phyloP scores from a whole-genome alignment of 257 asterid species.

The Solanum chiquidenum region DNA sequence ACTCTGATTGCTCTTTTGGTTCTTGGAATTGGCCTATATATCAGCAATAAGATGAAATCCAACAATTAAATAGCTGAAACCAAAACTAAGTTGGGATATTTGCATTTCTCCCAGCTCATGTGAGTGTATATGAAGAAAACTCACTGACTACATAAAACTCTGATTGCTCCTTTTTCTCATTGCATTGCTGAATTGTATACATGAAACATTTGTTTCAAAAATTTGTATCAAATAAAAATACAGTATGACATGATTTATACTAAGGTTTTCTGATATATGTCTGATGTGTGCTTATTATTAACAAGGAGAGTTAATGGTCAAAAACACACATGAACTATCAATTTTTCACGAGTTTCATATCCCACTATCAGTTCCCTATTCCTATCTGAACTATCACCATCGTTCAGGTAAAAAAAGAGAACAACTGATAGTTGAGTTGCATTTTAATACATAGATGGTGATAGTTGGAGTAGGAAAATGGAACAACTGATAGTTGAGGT shows the following conservation, averaged over 20 bases:
- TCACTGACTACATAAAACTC: background rate
- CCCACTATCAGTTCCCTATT: background rate
- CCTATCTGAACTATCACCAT: background rate
- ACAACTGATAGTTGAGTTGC: background rate
- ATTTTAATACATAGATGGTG: too few species aligned
- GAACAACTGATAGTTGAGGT: background rate
- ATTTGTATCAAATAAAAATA: background rate
- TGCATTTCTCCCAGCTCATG: background rate
- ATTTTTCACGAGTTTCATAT: background rate
- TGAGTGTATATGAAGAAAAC: background rate
- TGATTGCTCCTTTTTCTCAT: background rate
- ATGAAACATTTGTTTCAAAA: background rate
- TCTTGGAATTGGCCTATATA: slow-evolving; percentile 30
- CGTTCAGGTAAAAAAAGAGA: background rate
- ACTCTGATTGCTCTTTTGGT: slow-evolving; percentile 25
- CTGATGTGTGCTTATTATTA: background rate
- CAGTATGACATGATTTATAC: background rate
- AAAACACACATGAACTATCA: background rate
- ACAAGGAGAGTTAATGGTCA: background rate
- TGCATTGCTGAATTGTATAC: background rate
- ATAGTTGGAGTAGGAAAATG: background rate
- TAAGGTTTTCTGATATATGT: background rate
- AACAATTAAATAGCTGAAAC: background rate
- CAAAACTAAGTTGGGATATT: background rate
- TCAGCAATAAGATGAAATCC: slow-evolving; percentile 21